Evolutionary conservation across 371 early-diverging fungal species (phyloP), one percentile per base, ranked within the genome.

Genomic region (Mortierella sp.): DNA sequence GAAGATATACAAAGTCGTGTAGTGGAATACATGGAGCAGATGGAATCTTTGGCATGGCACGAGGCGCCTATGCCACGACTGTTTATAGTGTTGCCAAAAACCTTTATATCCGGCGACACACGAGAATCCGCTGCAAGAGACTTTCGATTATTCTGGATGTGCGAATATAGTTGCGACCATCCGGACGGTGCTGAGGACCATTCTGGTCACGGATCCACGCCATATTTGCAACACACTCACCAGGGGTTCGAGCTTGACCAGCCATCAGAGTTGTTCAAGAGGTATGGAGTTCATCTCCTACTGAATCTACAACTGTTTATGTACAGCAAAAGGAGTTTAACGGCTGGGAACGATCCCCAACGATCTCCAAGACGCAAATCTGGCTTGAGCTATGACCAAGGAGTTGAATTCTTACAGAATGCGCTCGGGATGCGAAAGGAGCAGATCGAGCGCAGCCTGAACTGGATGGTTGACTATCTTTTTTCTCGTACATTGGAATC

Each of bases 101-200:
- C 22, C 24, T n/a, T 18, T n/a, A 45, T 12, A 51, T 51, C 45
- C 49, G 32, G n/a, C 18, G 43, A 39, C 43, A 43, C 43, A 14
- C 43, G 16, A 43, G 43, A 11, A 16, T 43, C 43, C 16, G 43
- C 43, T 11, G 43, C 66, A 6, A 52, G 32, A 3, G 64, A 64
- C 37, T 76, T 71, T 43, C 71, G 72, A n/a, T 47, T 76, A 1
- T 71, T 67, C 28, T 76, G 71, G 39, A 30, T 76, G 43, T 76
- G 77, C 28, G 77, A 76, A 26, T 67, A 71, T n/a, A 62, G 67
- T 8, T 35, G 32, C 55, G 8, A 71, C 62, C 47, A 76, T 47
- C 52, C 18, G 18, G 59, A 66, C 24, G 14, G 61, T 30, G 9
- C 72, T 32, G 24, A 62, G 45, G 20, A 76, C 66, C 9, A 67